Percentiles rank a stretch among this genome's conserved stretches.
Conservation (phyloP, 768 basidiomycete genomes). For the Mycena amicta region DNA sequence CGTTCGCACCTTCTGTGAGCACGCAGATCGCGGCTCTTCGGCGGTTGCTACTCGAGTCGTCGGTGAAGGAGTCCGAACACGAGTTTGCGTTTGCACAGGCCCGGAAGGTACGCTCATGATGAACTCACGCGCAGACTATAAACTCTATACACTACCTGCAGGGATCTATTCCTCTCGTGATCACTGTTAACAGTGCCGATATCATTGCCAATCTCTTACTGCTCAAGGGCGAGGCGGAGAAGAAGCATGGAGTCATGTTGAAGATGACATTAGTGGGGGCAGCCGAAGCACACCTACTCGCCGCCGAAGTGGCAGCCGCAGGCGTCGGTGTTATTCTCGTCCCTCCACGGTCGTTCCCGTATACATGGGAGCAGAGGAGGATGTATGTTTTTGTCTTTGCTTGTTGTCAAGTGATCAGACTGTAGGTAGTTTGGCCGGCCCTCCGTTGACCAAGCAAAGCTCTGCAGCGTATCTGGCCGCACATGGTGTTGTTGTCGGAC, state of each 20-base stretch:
- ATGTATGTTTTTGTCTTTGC: too few relatives aligned
- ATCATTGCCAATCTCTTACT: conserved; percentile 64
- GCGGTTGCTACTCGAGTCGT: conserved; percentile 46
- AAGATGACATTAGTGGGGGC: conserved; percentile 58
- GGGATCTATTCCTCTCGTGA: conserved; percentile 65
- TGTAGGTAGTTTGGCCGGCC: conserved; percentile 45
- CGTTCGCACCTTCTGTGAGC: conserved; percentile 53
- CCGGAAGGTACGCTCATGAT: too few relatives aligned
- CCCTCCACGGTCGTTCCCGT: not conserved
- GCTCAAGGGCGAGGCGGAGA: conserved; percentile 66
- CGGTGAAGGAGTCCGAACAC: conserved; percentile 36
- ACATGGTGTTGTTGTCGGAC: conserved; percentile 69
- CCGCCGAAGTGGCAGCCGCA: conserved; percentile 68
- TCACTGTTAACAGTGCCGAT: conserved; percentile 67
- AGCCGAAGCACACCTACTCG: conserved; percentile 71
- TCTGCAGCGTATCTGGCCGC: conserved; percentile 56
- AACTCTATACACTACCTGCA: too few relatives aligned
- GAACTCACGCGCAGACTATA: too few relatives aligned
- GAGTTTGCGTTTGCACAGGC: conserved; percentile 22
- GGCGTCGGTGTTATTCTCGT: conserved; percentile 45
- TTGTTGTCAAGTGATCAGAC: too few relatives aligned
- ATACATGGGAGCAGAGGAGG: conserved; percentile 1
- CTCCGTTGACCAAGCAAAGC: conserved; percentile 50
- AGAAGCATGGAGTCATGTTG: conserved; percentile 39
- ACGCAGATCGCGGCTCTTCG: conserved; percentile 69